phyloP scores from a whole-genome alignment of 1,139 yeast species.

The Hyphopichia burtonii region DNA sequence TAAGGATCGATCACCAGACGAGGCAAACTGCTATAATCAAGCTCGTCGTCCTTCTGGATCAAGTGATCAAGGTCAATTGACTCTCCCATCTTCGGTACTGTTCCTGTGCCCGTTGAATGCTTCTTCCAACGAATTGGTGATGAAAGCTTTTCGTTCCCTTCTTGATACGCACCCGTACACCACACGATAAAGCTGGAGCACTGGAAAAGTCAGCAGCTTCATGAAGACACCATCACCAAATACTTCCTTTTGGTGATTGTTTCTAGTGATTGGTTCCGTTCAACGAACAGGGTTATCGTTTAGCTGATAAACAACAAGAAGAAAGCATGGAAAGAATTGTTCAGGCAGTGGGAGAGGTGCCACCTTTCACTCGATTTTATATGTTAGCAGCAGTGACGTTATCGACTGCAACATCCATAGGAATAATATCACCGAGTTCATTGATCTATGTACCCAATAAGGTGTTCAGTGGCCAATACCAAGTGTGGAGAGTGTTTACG shows the following conservation, averaged over 20 bases:
- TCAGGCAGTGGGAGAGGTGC: constrained; percentile 16
- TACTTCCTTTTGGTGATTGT: too few species aligned
- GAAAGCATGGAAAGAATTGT: constrained; percentile 16
- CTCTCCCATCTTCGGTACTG: constrained; percentile 5
- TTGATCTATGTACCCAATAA: constrained; percentile 23
- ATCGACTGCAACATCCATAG: constrained; percentile 16
- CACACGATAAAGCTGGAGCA: too few species aligned
- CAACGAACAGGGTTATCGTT: too few species aligned
- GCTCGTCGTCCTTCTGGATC: constrained; percentile 10
- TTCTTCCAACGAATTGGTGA: too few species aligned
- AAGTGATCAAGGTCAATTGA: constrained; percentile 9
- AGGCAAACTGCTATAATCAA: constrained; percentile 5
- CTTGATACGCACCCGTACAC: too few species aligned
- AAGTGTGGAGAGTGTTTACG: constrained; percentile 41
- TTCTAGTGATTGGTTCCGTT: too few species aligned
- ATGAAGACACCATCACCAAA: too few species aligned
- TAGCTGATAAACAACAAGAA: too few species aligned
- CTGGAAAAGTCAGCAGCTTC: too few species aligned
- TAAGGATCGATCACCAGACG: constrained; percentile 21
- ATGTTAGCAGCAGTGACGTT: constrained; percentile 22
- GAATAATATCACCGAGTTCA: constrained; percentile 7
- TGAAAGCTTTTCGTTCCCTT: too few species aligned
- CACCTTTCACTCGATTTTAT: constrained; percentile 32
- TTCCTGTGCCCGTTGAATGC: too few species aligned
- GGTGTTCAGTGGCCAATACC: constrained; percentile 16